phyloP scores from a whole-genome alignment of 2,329 filamentous ascomycete genomes.

The Pezizomycotina sp. region DNA sequence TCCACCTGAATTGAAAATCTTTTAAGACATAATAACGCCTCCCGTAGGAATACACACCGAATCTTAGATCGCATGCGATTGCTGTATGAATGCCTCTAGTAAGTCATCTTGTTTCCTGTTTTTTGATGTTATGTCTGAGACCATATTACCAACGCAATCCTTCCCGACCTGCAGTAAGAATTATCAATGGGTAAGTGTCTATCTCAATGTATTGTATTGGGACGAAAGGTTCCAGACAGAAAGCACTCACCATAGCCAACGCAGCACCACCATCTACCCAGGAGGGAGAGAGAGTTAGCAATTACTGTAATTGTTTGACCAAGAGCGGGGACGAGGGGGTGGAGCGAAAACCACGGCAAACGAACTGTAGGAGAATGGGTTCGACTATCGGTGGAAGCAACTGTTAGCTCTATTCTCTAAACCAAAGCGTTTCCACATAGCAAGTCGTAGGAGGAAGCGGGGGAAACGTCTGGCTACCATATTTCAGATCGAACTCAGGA shows the following conservation, averaged over 20 bases:
- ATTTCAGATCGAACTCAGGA: no score
- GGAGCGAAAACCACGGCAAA: not conserved
- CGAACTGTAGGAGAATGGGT: conserved; percentile 19
- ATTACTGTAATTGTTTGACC: not conserved
- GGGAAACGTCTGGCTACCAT: no score
- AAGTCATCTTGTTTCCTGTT: conserved; percentile 2
- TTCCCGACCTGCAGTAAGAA: conserved; percentile 55
- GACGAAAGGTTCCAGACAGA: conserved; percentile 2
- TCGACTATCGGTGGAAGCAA: conserved; percentile 7
- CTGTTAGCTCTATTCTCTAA: conserved; percentile 14
- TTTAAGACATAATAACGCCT: no score
- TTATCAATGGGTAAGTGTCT: conserved; percentile 4
- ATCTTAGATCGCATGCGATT: conserved; percentile 95
- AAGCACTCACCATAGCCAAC: conserved; percentile 16
- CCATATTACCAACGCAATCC: conserved; percentile 59
- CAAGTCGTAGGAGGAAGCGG: no score
- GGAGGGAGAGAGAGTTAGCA: conserved; percentile 7
- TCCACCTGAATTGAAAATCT: not conserved
- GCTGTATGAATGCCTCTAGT: conserved; percentile 28
- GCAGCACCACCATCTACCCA: conserved; percentile 19
- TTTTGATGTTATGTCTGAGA: not conserved
- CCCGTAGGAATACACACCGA: conserved; percentile 54
- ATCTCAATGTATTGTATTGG: no score
- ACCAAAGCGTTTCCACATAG: no score
- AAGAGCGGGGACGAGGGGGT: not conserved